phyloP scores from a whole-genome alignment of 164 flowering plant species.

The Vitis amurensis region DNA sequence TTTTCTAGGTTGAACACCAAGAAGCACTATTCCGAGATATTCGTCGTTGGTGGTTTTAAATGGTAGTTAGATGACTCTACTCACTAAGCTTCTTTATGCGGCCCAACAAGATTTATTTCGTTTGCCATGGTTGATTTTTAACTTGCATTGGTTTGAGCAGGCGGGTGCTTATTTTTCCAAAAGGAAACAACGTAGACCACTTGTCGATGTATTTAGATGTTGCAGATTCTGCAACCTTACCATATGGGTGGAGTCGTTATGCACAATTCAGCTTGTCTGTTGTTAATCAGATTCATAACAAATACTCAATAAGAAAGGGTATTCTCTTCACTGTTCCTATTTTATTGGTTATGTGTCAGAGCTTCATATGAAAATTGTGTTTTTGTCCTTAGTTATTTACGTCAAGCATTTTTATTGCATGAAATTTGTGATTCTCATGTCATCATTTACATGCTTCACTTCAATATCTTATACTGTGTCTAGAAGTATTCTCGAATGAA shows the following conservation, averaged over 20 bases:
- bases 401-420: neutral
- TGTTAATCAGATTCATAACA: constrained; percentile 55
- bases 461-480: too few relatives aligned
- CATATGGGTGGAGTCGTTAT: constrained; percentile 86
- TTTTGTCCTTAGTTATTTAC: neutral
- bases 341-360: neutral
- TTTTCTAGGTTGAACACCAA: constrained; percentile 67
- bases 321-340: constrained; percentile 7
- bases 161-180: constrained; percentile 75
- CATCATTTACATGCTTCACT: neutral
- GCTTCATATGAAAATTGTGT: neutral
- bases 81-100: neutral
- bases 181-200: constrained; percentile 82
- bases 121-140: neutral
- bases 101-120: neutral
- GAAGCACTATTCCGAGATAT: constrained; percentile 74
- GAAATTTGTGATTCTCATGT: neutral
- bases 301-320: constrained; percentile 71
- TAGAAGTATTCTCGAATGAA: too few relatives aligned
- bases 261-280: constrained; percentile 82
- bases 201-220: constrained; percentile 84
- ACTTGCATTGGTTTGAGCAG: constrained; percentile 31
- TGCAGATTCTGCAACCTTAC: constrained; percentile 63
- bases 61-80: constrained; percentile 37
- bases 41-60: constrained; percentile 66